phyloP scores from a whole-genome alignment of 169 alveolate species.

The Blepharisma undulans region DNA sequence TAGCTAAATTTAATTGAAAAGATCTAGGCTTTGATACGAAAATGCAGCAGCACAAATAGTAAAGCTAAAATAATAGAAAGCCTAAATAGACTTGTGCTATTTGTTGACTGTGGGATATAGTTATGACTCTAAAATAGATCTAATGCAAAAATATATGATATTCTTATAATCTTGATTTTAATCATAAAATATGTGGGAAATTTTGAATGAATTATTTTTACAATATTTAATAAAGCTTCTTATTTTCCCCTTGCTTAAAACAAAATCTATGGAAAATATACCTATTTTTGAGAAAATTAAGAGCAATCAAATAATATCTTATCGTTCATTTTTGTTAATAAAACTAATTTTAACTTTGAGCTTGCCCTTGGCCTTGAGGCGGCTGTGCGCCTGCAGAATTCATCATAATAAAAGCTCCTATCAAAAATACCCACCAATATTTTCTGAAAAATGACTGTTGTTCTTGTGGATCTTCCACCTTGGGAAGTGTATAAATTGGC shows the following conservation, averaged over 20 bases:
- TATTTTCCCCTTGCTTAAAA: no score
- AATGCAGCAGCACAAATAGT: background rate
- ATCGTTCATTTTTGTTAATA: background rate
- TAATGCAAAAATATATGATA: no score
- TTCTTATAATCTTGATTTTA: background rate
- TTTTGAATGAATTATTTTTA: background rate
- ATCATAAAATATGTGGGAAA: background rate
- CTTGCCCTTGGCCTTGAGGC: background rate
- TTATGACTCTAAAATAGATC: no score
- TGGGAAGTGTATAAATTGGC: constrained; percentile 30
- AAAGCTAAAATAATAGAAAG: background rate
- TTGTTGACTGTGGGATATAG: background rate
- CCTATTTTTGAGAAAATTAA: no score
- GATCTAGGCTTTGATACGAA: background rate
- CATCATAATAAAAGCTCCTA: constrained; percentile 21
- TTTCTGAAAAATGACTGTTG: constrained; percentile 15
- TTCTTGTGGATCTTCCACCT: background rate
- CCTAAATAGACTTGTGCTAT: background rate
- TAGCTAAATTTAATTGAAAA: background rate
- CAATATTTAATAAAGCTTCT: no score
- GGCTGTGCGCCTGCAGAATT: background rate
- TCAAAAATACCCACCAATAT: constrained; percentile 39
- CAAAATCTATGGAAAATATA: no score
- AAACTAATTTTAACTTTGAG: background rate
- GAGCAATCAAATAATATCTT: no score